A percentile compares a stretch with the other conserved stretches of the same genome.
Evolutionary conservation across 176 grass and related monocot genomes (phyloP).

Genomic region (Eleusine coracana): DNA sequence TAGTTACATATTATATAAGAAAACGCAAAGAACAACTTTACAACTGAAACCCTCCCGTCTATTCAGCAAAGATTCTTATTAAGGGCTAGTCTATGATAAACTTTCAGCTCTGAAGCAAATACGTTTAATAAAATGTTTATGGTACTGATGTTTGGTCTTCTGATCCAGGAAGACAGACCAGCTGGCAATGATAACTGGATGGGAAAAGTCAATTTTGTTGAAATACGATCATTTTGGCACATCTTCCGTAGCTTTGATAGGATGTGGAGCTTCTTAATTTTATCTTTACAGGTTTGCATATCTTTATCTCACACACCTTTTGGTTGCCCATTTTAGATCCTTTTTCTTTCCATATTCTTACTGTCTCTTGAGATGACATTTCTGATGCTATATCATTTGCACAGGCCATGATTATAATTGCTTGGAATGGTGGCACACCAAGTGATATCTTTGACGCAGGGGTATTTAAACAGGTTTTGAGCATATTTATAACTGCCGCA

Average conservation of each 20-base stretch:
- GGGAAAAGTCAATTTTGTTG: conserved; percentile 98
- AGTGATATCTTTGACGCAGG: conserved; percentile 80
- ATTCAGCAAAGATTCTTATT: not conserved
- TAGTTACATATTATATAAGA: too few species aligned
- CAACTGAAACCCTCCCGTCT: too few species aligned
- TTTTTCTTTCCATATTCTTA: conserved; percentile 28
- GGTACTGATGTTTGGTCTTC: conserved; percentile 36
- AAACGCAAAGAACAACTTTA: too few species aligned
- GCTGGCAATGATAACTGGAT: conserved; percentile 58
- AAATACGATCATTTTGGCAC: conserved; percentile 96
- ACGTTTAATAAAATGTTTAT: conserved; percentile 5
- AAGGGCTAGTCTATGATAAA: not conserved
- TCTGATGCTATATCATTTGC: conserved; percentile 23
- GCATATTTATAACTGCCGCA: conserved; percentile 92
- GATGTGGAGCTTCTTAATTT: conserved; percentile 97
- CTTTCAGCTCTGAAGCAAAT: not conserved
- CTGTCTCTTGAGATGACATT: not conserved
- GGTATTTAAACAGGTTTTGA: conserved; percentile 92
- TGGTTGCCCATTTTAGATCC: conserved; percentile 24
- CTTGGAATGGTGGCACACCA: conserved; percentile 92
- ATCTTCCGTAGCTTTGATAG: conserved; percentile 97
- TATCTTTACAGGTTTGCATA: conserved; percentile 78
- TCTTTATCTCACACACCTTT: conserved; percentile 22
- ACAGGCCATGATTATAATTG: conserved; percentile 92
- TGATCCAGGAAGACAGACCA: conserved; percentile 60